Percentiles rank a stretch among this genome's conserved stretches.
These are phyloP conservation scores for Apiospora sp. DNA, from an alignment of 2,329 filamentous ascomycete species.

Conservation along the genomic window DNA sequence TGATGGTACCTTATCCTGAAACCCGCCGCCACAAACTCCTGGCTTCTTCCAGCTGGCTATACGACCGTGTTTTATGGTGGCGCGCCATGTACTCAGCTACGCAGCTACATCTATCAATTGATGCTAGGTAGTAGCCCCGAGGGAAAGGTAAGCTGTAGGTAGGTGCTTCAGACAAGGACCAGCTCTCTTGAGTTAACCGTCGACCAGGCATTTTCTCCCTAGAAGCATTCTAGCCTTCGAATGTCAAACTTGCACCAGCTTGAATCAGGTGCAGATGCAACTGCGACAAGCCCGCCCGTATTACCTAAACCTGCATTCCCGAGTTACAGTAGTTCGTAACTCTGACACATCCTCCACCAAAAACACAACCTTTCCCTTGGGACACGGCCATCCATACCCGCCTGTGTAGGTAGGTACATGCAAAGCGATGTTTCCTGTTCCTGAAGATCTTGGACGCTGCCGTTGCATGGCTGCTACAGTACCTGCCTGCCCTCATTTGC, in stretches of 20 bases:
- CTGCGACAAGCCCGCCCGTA: background rate
- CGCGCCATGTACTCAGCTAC: background rate
- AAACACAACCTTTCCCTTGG: background rate
- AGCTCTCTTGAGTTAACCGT: background rate
- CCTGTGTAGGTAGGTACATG: background rate
- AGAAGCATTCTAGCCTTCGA: background rate
- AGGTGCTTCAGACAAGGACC: conserved; percentile 15
- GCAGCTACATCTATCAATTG: background rate
- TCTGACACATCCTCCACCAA: conserved; percentile 1
- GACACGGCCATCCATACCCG: background rate
- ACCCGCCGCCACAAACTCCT: background rate
- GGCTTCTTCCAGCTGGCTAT: background rate
- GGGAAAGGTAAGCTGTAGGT: background rate
- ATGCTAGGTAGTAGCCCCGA: background rate
- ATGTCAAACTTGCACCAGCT: background rate
- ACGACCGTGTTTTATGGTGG: background rate
- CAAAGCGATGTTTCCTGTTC: conserved; percentile 8
- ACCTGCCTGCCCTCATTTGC: background rate
- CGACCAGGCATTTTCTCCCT: background rate
- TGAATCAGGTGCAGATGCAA: background rate
- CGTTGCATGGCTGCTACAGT: background rate
- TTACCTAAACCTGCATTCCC: background rate
- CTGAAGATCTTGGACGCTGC: background rate
- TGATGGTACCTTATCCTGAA: conserved; percentile 12
- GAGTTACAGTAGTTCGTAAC: background rate